Base-by-base conservation (phyloP, 2,329 filamentous ascomycete species). In the Aureobasidium pullulans region DNA sequence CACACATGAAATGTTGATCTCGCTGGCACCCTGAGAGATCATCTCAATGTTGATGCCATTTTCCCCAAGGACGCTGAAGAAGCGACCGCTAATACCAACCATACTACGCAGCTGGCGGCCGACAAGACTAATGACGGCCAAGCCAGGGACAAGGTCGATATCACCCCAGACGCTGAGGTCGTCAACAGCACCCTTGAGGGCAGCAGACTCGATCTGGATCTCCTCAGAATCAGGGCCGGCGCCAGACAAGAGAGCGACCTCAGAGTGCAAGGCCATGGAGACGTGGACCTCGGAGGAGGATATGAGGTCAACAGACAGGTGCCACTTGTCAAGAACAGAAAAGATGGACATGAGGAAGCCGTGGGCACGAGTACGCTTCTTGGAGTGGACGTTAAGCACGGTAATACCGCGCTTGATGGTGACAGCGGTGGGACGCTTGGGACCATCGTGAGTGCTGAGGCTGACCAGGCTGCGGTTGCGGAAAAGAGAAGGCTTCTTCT, bases 1-100 rank as follows among this genome's bases (percentile, higher is more conserved):
- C 47, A 99, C 94, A 70, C 94, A 99, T 10, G 91, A 96, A 62
- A 99, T 99, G 73, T 97, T 99, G 76, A 99, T 99, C 78, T 99
- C 94, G 71, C 92, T 96, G 29, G 94, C 94, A 68, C 94, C 94
- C 77, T 99, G 94, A 28, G 90, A 96, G 66, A 99, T 99, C 94
- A 99, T 99, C 77, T 99, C 94, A 66, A 99, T 90, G 72, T 99
- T 99, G 70, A 99, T 86, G 67, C 89, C 89, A 72, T 96, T 88
- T 71, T 96, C 89, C 44, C 94, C 94, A 16, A 99, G 79, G 1
- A 92, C 95, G 49, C 88, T 90, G 74, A 99, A 97, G 89, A 99
- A 97, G 66, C 84, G 86, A 31, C 94, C 94, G 7, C 89, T 89
- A 63, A 99, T 90, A 63, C 94, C 94, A 60, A 79, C 73, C 91